Conservation (phyloP, 1,284 basidiomycete species). For the Boletus sp. region DNA sequence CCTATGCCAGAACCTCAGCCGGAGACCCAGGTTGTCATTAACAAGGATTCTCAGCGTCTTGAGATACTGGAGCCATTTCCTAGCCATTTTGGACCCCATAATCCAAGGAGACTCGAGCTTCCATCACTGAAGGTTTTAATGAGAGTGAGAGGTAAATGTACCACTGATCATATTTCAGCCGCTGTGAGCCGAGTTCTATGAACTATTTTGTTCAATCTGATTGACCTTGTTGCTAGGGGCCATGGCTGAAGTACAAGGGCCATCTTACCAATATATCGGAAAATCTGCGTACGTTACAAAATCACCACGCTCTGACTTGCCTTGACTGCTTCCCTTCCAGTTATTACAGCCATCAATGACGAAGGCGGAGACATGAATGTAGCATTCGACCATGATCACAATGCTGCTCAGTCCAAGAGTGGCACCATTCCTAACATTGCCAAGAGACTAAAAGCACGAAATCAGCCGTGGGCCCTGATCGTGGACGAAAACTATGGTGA, state of each 20-base stretch:
- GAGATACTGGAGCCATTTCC: constrained; percentile 86
- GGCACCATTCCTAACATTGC: constrained; percentile 89
- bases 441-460: constrained; percentile 78
- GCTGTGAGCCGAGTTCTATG: constrained; percentile 50
- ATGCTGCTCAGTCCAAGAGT: constrained; percentile 43
- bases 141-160: constrained; percentile 95
- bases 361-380: constrained; percentile 89
- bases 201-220: constrained; percentile 1
- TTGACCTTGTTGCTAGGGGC: constrained; percentile 53
- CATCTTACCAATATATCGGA: constrained; percentile 96
- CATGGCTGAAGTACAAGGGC: constrained; percentile 98
- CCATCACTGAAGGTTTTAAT: constrained; percentile 81
- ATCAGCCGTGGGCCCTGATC: constrained; percentile 90
- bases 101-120: constrained; percentile 68
- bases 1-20: constrained; percentile 76
- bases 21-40: constrained; percentile 77
- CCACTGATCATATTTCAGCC: constrained; percentile 96
- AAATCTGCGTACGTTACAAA: constrained; percentile 71
- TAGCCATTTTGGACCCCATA: constrained; percentile 66
- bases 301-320: constrained; percentile 20
- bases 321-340: constrained; percentile 42
- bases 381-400: constrained; percentile 71
- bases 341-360: constrained; percentile 85
- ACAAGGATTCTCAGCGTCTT: constrained; percentile 77
- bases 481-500: constrained; percentile 98